phyloP scores from a whole-genome alignment of 1,139 yeast species.

The Yamadazyma friedrichii region DNA sequence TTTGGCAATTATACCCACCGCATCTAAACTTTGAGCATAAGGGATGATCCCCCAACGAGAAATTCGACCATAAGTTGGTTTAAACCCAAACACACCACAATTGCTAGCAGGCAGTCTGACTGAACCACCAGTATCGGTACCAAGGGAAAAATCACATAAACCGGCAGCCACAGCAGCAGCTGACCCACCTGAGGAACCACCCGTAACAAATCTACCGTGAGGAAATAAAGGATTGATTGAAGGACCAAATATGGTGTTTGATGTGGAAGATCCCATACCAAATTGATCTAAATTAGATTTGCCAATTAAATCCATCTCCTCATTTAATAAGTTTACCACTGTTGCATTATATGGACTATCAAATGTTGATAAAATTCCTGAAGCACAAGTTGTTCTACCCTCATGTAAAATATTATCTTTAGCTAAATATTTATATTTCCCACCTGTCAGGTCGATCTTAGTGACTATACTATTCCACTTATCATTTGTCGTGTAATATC shows the following conservation, averaged over 20 bases:
- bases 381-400: conserved; percentile 72
- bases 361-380: conserved; percentile 57
- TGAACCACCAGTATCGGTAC: conserved; percentile 98
- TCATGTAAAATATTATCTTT: conserved; percentile 81
- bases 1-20: conserved; percentile 78
- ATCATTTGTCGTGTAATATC: conserved; percentile 3
- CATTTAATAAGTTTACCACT: conserved; percentile 52
- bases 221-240: conserved; percentile 62
- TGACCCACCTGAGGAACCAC: conserved; percentile 96
- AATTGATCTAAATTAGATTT: conserved; percentile 96
- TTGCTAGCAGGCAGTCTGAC: conserved; percentile 89
- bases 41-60: conserved; percentile 92
- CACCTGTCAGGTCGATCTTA: neutral
- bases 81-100: conserved; percentile 81
- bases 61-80: conserved; percentile 88
- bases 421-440: conserved; percentile 14
- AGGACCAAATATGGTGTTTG: conserved; percentile 61
- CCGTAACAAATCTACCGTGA: conserved; percentile 49
- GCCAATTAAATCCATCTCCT: conserved; percentile 55
- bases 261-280: conserved; percentile 87
- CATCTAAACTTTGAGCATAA: conserved; percentile 91
- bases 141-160: conserved; percentile 65
- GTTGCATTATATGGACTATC: conserved; percentile 83
- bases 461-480: conserved; percentile 13
- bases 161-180: conserved; percentile 86